A percentile compares a stretch with the other conserved stretches of the same genome.
Conservation (phyloP, 75 land plant genomes). For the Cunninghamia lanceolata region DNA sequence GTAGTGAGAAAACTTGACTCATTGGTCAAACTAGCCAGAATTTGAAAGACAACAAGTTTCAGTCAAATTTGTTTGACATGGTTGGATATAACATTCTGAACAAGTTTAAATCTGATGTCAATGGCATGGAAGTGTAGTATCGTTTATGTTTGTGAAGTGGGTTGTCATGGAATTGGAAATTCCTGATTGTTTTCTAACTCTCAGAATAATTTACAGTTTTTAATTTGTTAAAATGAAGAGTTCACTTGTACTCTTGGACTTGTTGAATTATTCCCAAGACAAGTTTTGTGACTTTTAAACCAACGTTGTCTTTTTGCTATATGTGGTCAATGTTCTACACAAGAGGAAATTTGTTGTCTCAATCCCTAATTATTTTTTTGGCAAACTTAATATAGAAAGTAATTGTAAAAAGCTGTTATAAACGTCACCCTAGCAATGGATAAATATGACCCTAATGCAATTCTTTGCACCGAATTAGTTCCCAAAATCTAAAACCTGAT, state of each 20-base stretch:
- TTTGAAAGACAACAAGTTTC: no score
- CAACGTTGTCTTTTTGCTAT: background rate
- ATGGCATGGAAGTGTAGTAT: no score
- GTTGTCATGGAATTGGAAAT: background rate
- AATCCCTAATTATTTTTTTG: background rate
- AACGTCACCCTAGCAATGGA: background rate
- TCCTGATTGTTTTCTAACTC: background rate
- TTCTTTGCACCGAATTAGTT: background rate
- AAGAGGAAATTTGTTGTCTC: background rate
- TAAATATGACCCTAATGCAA: background rate
- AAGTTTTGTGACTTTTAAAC: background rate
- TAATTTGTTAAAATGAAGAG: background rate
- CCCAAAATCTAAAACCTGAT: background rate
- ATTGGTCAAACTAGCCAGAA: no score
- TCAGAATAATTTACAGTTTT: background rate
- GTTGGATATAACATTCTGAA: no score
- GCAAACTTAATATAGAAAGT: background rate
- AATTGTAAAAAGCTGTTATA: background rate
- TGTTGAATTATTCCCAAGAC: background rate
- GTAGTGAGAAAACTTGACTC: no score
- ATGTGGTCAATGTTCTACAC: background rate
- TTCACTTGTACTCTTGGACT: background rate
- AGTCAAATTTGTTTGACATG: no score
- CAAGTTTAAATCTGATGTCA: no score
- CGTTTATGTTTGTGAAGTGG: background rate